Conservation (phyloP, 2,329 filamentous ascomycete genomes). For the Apiospora sp. region DNA sequence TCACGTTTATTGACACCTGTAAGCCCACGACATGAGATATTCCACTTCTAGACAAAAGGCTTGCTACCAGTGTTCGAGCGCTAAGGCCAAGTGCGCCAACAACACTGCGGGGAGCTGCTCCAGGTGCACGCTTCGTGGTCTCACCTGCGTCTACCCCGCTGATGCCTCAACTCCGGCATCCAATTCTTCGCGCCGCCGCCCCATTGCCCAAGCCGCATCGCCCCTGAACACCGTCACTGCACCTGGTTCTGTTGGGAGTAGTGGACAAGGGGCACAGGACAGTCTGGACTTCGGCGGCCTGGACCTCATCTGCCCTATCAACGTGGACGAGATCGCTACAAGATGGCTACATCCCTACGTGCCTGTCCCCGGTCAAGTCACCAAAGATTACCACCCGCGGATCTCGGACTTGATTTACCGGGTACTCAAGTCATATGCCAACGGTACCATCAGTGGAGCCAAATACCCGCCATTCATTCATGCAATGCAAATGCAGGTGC, state of each 20-base stretch:
- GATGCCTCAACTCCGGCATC: conserved; percentile 16
- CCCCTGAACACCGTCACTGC: conserved; percentile 1
- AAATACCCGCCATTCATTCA: conserved; percentile 54
- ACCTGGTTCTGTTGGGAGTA: not conserved
- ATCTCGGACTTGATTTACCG: conserved; percentile 50
- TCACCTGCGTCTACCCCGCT: conserved; percentile 42
- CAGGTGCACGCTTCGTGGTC: conserved; percentile 41
- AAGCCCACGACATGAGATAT: conserved; percentile 42
- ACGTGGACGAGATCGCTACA: conserved; percentile 54
- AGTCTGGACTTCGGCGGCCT: conserved; percentile 43
- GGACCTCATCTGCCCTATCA: conserved; percentile 54
- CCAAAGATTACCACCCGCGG: conserved; percentile 50
- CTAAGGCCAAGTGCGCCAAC: conserved; percentile 50
- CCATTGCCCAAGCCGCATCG: not conserved
- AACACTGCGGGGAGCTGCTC: conserved; percentile 43
- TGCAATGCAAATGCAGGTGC: conserved; percentile 42
- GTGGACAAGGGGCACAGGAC: conserved; percentile 14
- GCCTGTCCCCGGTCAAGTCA: conserved; percentile 50
- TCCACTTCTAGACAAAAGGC: conserved; percentile 49
- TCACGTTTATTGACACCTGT: too few species aligned
- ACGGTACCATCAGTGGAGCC: conserved; percentile 44
- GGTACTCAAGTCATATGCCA: conserved; percentile 54
- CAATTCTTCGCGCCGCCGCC: not conserved
- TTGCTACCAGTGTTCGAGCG: conserved; percentile 46
- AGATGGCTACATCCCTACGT: conserved; percentile 59